Evolutionary conservation across 2,329 filamentous ascomycete genomes (phyloP), one percentile per base, ranked within the genome.

Genomic region (Dactylella cylindrospora): DNA sequence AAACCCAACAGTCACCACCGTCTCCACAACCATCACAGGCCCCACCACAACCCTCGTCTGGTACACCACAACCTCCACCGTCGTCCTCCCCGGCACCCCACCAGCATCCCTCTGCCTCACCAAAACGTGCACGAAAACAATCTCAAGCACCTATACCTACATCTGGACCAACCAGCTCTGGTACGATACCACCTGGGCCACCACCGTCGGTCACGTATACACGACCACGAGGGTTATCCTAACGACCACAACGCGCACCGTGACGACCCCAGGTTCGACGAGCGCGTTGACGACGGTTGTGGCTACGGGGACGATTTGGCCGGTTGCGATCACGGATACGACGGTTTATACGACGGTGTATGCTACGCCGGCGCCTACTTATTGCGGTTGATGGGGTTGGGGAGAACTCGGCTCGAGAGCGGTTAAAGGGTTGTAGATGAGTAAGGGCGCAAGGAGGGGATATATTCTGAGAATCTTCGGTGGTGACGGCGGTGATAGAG

Each of bases 131-230:
- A 41, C 35, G 3, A 41, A 46, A 8, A 33, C 15, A 6, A 41
- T 55, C 5, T 15, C 35, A 19, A 47, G 23, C 6, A 55, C 51
- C 1, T 32, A 47, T 3, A 55, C 51, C n/a, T 47, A 28, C 5
- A 55, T 43, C 8, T 55, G 22, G 33, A 53, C 47, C 17, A 44
- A 52, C 17, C 29, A 33, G 2, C 46, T 52, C 9, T 52, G 31
- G 15, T 61, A 35, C 28, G 46, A 22, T 1, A 61, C 47, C 3
- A 36, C 19, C 12, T 61, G 55, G 55, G 29, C 29, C 1, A 49
- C n/a, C 36, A 53, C 47, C 4, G 29, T 36, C n/a, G 55, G 55
- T 5, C 55, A 61, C n/a, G 55, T 61, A 2, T 28, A 38, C 1
- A 61, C 55, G 2, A 51, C 43, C 6, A 61, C 55, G 2, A 61